Percentiles rank a stretch among this genome's conserved stretches.
phyloP scores from a whole-genome alignment of 2,329 filamentous ascomycete genomes.

The Pyrenophora teres region DNA sequence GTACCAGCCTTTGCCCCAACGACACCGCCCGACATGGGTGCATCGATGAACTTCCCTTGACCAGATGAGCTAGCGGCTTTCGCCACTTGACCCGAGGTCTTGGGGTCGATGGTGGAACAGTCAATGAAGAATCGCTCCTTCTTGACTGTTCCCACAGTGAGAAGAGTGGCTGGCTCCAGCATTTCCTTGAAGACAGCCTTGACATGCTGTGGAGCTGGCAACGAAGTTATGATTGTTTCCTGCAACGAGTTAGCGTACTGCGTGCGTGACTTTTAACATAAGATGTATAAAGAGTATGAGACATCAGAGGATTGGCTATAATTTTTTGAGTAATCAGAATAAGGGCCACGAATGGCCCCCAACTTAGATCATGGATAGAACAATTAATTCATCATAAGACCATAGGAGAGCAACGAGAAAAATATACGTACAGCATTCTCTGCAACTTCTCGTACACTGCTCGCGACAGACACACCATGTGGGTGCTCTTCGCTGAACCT shows the following conservation, averaged over 20 bases:
- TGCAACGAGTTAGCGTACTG: conserved; percentile 49
- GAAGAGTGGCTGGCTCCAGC: conserved; percentile 62
- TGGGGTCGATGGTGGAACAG: conserved; percentile 93
- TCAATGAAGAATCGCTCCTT: conserved; percentile 85
- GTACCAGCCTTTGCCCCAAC: conserved; percentile 87
- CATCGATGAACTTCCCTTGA: conserved; percentile 83
- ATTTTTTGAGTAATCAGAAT: conserved; percentile 64
- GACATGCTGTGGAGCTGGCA: conserved; percentile 89
- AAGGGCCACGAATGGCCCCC: conserved; percentile 62
- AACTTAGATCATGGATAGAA: conserved; percentile 75
- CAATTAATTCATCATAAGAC: conserved; percentile 57
- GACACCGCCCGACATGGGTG: conserved; percentile 95
- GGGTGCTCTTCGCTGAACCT: conserved; percentile 63
- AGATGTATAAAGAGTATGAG: conserved; percentile 14
- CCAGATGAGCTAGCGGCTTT: conserved; percentile 67
- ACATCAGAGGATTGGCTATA: conserved; percentile 77
- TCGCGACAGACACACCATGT: conserved; percentile 60
- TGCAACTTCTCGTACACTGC: conserved; percentile 64
- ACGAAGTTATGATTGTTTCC: conserved; percentile 85
- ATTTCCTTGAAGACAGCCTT: conserved; percentile 80
- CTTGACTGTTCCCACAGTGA: conserved; percentile 53
- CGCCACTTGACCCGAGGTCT: conserved; percentile 79
- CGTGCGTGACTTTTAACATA: conserved; percentile 5
- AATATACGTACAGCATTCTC: conserved; percentile 65
- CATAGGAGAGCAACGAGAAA: background rate